Evolutionary conservation across 2,329 filamentous ascomycete species (phyloP).

Genomic region (Endothia cerciana): DNA sequence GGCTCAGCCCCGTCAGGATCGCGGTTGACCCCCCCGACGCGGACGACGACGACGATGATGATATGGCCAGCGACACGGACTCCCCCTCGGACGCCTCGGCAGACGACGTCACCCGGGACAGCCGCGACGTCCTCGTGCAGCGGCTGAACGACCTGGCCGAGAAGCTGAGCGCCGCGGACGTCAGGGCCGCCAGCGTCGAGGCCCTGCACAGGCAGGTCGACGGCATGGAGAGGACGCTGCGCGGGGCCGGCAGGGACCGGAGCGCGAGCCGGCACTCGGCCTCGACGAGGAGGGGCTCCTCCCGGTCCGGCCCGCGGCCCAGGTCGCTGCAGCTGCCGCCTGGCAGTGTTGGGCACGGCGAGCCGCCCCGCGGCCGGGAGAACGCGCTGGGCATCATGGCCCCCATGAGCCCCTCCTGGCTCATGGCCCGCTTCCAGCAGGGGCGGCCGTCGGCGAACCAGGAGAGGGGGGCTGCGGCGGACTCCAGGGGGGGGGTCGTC

Average conservation of each 20-base stretch:
- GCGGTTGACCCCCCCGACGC: constrained; percentile 31
- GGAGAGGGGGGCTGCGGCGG: too few species aligned
- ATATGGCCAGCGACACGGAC: constrained; percentile 22
- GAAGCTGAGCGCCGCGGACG: constrained; percentile 39
- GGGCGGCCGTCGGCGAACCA: constrained; percentile 9
- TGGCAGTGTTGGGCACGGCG: background rate
- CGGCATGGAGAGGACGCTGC: constrained; percentile 45
- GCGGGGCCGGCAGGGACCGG: constrained; percentile 7
- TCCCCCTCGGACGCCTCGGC: constrained; percentile 27
- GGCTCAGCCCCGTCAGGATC: constrained; percentile 23
- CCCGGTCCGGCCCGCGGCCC: constrained; percentile 12
- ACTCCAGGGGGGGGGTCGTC: too few species aligned
- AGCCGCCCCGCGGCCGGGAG: constrained; percentile 7
- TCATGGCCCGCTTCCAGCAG: constrained; percentile 27
- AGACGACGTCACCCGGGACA: constrained; percentile 39
- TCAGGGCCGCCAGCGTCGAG: constrained; percentile 38
- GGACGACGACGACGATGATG: constrained; percentile 31
- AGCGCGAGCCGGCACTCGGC: constrained; percentile 4
- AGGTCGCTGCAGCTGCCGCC: constrained; percentile 18
- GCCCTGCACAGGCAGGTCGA: constrained; percentile 47
- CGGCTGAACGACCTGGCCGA: constrained; percentile 45
- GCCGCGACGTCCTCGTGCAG: constrained; percentile 52
- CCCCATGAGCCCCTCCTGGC: constrained; percentile 28
- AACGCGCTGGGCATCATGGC: constrained; percentile 22
- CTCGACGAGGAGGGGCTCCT: constrained; percentile 5